Evolutionary conservation across 176 grass and related monocot genomes (phyloP), one percentile per base, ranked within the genome.

Genomic region (Chrysopogon serrulatus): DNA sequence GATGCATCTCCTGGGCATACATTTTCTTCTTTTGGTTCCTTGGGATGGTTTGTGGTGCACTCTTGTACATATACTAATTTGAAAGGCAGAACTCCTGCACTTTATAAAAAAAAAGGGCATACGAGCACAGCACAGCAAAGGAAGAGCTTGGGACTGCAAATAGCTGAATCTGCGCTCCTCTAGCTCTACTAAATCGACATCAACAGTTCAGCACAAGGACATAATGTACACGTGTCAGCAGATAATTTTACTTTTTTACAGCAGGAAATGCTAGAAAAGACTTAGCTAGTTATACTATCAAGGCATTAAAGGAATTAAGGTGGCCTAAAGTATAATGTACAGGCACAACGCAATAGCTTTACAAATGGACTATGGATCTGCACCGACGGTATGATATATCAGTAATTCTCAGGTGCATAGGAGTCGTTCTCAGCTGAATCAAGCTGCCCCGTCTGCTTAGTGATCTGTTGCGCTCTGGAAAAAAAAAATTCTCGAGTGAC

Each of bases 401-500:
- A 91, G 33, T 40, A 53, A 31, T 74, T 45, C 56, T 88, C 60
- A 37, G 77, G 65, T 64, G 86, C 88, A 78, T 76, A 68, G 68
- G 60, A 63, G 40, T 39, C 53, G 36, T 74, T 63, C 65, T 91
- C 66, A 26, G 77, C 76, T 56, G 86, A 91, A 82, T 76, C 74
- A 74, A 89, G 84, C 47, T 89, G 74, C 35, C 53, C 84, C 89
- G 76, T 82, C 56, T 76, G 82, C 68, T 85, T 34, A 7, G 72
- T 73, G 54, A 89, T 72, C 71, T 85, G 40, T 71, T 1, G 90
- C 86, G 27, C 57, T 86, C 79, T 86, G n/a, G 87, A 59, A 98
- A 76, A 24, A 98, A 73, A 21, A 80, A 30, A 31, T 48, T 95
- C 83, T 98, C 95, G 67, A 93, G 24, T 3, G 90, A 98, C 35